Conservation (phyloP, 306 rosid species). For the Astragalus membranaceus region DNA sequence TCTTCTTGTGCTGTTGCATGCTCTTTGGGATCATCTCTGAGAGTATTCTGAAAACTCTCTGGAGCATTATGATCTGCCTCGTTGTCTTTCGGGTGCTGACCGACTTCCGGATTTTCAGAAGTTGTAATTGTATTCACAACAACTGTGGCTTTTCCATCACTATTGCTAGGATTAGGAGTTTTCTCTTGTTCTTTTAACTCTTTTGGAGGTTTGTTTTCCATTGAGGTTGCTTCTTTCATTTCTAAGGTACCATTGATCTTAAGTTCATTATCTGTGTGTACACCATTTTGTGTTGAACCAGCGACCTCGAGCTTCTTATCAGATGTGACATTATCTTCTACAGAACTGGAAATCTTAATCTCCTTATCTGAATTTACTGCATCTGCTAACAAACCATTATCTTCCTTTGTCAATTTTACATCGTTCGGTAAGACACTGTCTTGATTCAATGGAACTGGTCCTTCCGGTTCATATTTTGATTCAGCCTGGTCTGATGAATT, state of each 20-base stretch:
- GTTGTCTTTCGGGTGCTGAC: neutral
- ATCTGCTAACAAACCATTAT: constrained; percentile 9
- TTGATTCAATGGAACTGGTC: constrained; percentile 21
- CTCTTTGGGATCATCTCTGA: constrained; percentile 23
- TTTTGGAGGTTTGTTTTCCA: neutral
- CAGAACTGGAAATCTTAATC: neutral
- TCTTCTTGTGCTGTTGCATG: constrained; percentile 29
- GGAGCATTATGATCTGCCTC: neutral
- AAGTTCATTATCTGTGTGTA: neutral
- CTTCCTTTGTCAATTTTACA: constrained; percentile 21
- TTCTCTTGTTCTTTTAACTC: constrained; percentile 24
- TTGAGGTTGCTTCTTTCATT: neutral
- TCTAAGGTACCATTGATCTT: constrained; percentile 7
- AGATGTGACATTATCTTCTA: constrained; percentile 16
- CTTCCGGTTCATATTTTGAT: constrained; percentile 20
- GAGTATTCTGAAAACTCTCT: constrained; percentile 15
- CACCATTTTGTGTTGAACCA: constrained; percentile 9
- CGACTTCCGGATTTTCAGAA: constrained; percentile 20
- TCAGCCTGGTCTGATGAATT: constrained; percentile 19
- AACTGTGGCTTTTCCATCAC: constrained; percentile 17
- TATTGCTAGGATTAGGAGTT: constrained; percentile 4
- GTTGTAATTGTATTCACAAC: neutral
- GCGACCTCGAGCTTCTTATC: constrained; percentile 32
- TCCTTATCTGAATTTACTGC: constrained; percentile 3
- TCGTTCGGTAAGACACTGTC: constrained; percentile 13